These are phyloP conservation scores for Zanthoxylum bungeanum DNA, from an alignment of 345 rosid species.

Conservation along the genomic window DNA sequence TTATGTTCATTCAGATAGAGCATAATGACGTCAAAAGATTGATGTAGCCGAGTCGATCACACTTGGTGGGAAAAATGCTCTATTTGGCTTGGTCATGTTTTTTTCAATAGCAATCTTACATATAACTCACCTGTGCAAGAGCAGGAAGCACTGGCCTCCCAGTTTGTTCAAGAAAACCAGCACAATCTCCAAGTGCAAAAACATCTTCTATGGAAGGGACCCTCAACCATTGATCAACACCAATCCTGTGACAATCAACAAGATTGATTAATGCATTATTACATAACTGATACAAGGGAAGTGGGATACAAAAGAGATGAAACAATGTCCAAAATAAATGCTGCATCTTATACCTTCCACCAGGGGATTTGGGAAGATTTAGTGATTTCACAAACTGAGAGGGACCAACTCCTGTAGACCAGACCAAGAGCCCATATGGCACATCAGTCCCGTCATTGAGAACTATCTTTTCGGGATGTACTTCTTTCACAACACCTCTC, in stretches of 20 bases:
- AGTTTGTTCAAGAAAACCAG: constrained; percentile 70
- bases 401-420: constrained; percentile 97
- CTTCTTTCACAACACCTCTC: constrained; percentile 60
- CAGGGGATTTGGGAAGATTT: constrained; percentile 52
- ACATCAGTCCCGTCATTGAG: constrained; percentile 60
- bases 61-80: no score
- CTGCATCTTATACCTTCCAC: constrained; percentile 53
- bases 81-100: no score
- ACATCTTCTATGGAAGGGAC: constrained; percentile 64
- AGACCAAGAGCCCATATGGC: constrained; percentile 82
- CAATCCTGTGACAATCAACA: constrained; percentile 39
- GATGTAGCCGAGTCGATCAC: no score
- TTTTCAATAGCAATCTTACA: neutral
- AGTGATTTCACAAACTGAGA: constrained; percentile 58
- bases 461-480: constrained; percentile 44
- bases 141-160: constrained; percentile 72
- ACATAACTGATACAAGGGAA: neutral
- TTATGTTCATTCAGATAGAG: no score
- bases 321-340: neutral
- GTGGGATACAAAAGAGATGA: neutral
- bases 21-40: no score
- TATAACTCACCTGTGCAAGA: constrained; percentile 55
- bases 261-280: neutral
- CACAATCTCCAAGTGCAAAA: constrained; percentile 70
- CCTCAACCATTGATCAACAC: constrained; percentile 59